Base-by-base conservation (phyloP, 495 filamentous ascomycete genomes). In the Recurvomyces mirabilis region DNA sequence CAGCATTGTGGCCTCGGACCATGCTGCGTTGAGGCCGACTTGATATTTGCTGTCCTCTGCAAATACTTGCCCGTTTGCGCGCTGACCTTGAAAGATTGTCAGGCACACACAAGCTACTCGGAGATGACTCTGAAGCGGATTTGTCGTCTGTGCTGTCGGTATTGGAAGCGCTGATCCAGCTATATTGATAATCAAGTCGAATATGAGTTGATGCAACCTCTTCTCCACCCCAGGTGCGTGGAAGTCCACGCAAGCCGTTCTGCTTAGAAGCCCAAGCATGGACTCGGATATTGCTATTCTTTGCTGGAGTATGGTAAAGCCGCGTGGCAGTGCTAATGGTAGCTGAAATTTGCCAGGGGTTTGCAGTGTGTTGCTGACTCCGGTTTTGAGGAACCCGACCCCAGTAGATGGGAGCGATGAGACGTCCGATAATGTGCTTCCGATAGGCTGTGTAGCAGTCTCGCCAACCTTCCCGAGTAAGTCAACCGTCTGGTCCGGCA, bases 191-290 rank as follows among this genome's bases (percentile, higher is more conserved):
- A 50, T 54, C 17, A 54, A 28, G 23, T 54, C 51, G 37, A 54
- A 31, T 14, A 54, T 31, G 1, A 54, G 29, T 38, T 54, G 46
- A 23, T 54, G 51, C 9, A 54, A 46, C 7, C 51, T 20, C 18
- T 41, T 13, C 24, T 54, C 51, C 11, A 50, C 41, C 4, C 51
- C 51, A 3, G 34, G 51, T 18, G 46, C 50, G 10, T 19, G 41
- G 24, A 54, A 54, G 33, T 54, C 51, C 14, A 54, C 38, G 37
- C 51, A 54, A 9, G 51, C 47, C 0, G 51, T 54, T 7, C 47
- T 28, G 30, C 46, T 50, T 11, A 54, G 5, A 30, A 54, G 37
- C n/a, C 20, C 15, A 3, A 50, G 13, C 22, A 50, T 23, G 1
- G 29, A 28, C 11, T 49, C 46, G 6, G 51, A 46, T 10, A 54